Conservation (phyloP, 371 early-diverging fungal genomes). For the Lichtheimia ornata region DNA sequence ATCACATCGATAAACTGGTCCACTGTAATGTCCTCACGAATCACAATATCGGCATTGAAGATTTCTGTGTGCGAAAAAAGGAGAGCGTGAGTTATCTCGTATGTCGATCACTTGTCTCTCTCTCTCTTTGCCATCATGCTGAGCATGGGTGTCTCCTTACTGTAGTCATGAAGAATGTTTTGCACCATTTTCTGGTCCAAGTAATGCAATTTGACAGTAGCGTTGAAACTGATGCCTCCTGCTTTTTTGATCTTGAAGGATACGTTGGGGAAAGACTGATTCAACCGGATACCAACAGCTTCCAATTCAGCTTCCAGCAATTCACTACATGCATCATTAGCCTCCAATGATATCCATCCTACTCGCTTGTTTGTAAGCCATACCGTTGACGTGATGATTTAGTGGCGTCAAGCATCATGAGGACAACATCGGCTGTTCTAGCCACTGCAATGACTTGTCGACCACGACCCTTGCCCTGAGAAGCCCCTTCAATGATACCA, state of each 20-base stretch:
- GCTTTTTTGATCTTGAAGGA: constrained; percentile 97
- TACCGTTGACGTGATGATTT: constrained; percentile 83
- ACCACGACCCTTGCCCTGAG: constrained; percentile 97
- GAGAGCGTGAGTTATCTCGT: neutral
- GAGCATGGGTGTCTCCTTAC: constrained; percentile 31
- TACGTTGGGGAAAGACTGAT: constrained; percentile 90
- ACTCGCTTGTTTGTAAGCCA: constrained; percentile 6
- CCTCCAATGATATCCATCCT: neutral
- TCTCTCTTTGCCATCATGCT: neutral
- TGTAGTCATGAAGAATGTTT: constrained; percentile 96
- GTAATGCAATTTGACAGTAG: constrained; percentile 87
- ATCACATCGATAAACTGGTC: constrained; percentile 99
- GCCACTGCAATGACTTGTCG: constrained; percentile 97
- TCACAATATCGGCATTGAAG: constrained; percentile 98
- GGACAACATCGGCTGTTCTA: constrained; percentile 95
- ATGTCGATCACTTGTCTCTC: neutral
- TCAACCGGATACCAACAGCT: constrained; percentile 97
- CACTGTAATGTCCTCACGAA: constrained; percentile 95
- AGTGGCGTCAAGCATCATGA: constrained; percentile 99
- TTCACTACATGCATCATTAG: constrained; percentile 45
- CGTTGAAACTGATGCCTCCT: constrained; percentile 96
- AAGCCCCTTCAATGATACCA: constrained; percentile 93
- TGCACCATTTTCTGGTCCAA: constrained; percentile 92
- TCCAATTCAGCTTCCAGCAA: constrained; percentile 98
- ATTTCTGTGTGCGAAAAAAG: constrained; percentile 57